Percentiles rank a stretch among this genome's conserved stretches.
These are phyloP conservation scores for Saccharomycopsis schoenii DNA, from an alignment of 805 yeast genomes.

Conservation along the genomic window DNA sequence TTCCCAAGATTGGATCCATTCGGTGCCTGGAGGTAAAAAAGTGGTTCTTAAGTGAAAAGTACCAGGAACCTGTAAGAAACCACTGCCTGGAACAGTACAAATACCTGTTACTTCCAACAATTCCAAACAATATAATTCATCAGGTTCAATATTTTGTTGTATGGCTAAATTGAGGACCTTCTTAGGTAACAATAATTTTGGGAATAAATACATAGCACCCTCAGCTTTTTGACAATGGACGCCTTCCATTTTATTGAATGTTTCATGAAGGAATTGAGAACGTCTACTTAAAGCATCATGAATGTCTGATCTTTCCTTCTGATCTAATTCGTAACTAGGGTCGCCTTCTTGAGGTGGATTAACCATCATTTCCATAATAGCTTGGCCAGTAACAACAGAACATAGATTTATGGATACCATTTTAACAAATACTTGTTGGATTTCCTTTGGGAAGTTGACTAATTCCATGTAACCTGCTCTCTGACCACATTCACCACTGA, in stretches of 20 bases:
- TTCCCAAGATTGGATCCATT: constrained; percentile 76
- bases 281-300: constrained; percentile 54
- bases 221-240: constrained; percentile 80
- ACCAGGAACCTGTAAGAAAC: constrained; percentile 87
- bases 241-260: constrained; percentile 72
- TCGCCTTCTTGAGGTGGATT: constrained; percentile 81
- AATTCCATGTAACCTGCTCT: constrained; percentile 98
- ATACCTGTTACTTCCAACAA: constrained; percentile 84
- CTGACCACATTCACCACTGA: constrained; percentile 98
- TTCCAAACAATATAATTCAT: constrained; percentile 81
- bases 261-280: constrained; percentile 52
- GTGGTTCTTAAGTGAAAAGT: constrained; percentile 94
- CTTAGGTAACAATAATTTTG: constrained; percentile 56
- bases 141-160: constrained; percentile 50
- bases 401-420: constrained; percentile 86
- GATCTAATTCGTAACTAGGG: constrained; percentile 59
- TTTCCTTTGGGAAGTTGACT: constrained; percentile 65
- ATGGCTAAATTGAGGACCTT: constrained; percentile 56
- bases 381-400: constrained; percentile 93
- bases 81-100: constrained; percentile 96
- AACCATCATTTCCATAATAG: constrained; percentile 84
- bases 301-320: constrained; percentile 50
- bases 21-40: constrained; percentile 89
- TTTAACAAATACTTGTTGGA: constrained; percentile 64
- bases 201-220: constrained; percentile 98